phyloP scores from a whole-genome alignment of 768 basidiomycete species.

The Strobilomyces confusus region DNA sequence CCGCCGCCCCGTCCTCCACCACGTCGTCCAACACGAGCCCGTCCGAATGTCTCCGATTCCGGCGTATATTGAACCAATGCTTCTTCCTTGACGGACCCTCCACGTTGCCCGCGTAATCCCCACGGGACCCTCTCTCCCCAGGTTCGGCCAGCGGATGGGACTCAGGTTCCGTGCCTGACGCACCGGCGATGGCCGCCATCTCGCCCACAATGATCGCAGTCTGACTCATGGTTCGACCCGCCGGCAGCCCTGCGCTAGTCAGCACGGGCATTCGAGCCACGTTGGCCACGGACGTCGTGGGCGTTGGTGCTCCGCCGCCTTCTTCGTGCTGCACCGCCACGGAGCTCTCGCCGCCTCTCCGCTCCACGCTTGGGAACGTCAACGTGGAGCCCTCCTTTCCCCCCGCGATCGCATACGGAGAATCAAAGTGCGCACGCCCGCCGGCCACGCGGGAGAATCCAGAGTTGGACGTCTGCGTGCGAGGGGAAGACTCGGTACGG shows the following conservation, averaged over 20 bases:
- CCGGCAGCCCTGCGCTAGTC: conserved; percentile 37
- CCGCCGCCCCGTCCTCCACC: conserved; percentile 22
- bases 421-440: conserved; percentile 79
- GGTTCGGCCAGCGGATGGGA: conserved; percentile 19
- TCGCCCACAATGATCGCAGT: conserved; percentile 79
- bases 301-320: conserved; percentile 46
- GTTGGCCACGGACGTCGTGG: conserved; percentile 47
- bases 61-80: conserved; percentile 65
- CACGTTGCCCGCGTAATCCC: conserved; percentile 29
- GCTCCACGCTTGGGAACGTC: conserved; percentile 64
- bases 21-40: conserved; percentile 38
- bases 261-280: conserved; percentile 41
- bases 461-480: conserved; percentile 35
- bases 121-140: conserved; percentile 16
- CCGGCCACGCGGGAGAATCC: conserved; percentile 89
- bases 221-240: conserved; percentile 77
- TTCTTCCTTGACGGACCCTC: conserved; percentile 56
- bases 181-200: conserved; percentile 25
- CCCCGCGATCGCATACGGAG: conserved; percentile 74
- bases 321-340: conserved; percentile 25
- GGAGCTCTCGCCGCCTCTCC: conserved; percentile 26
- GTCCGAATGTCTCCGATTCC: conserved; percentile 57
- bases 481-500: conserved; percentile 25
- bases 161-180: conserved; percentile 17
- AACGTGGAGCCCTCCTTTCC: conserved; percentile 50